Base-by-base conservation (phyloP, 805 yeast species). In the Barnettozyma populi region DNA sequence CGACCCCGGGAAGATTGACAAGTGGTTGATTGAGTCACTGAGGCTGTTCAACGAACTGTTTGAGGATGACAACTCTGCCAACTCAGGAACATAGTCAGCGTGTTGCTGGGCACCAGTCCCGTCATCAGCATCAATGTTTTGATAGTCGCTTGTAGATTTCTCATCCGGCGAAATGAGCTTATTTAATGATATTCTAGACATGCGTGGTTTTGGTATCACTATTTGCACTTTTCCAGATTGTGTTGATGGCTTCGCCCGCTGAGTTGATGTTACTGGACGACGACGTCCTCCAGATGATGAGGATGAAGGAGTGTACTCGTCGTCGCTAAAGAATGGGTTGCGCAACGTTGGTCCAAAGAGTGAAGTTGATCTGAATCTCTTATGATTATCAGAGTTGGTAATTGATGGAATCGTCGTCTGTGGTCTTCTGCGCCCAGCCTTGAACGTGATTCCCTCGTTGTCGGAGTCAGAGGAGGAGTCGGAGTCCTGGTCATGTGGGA, bases 61-160 rank as follows among this genome's bases (percentile, higher is more conserved):
- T 32, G 53, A 58, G 8, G 64, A 61, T 18, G 63, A 61, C 2
- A 59, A 20, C 34, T 51, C 56, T 10, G 52, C 53, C 14, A 60
- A 37, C 4, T 58, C 64, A 9, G 64, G 63, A 6, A 59, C 57
- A 13, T 32, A 18, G 13, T 50, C 45, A 7, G 34, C 41, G 35
- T 24, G 27, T 24, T 14, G 16, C 16, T 36, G 29, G 35, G 9
- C 5, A 21, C 31, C 24, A 20, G 19, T 53, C 1, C 65, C 65
- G 44, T 61, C 65, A 42, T 60, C 57, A 24, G 47, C 57, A 38
- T 61, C 62, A 23, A 61, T 52, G 45, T 61, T 61, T 43, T 54
- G 59, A 41, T 52, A 61, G 9, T 24, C 24, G 19, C 38, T 38
- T 44, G 24, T n/a, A 7, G 32, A 29, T 16, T 38, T 34, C 18